Evolutionary conservation across 2,329 filamentous ascomycete genomes (phyloP), one percentile per base, ranked within the genome.

Genomic region (Microdochium paspali): DNA sequence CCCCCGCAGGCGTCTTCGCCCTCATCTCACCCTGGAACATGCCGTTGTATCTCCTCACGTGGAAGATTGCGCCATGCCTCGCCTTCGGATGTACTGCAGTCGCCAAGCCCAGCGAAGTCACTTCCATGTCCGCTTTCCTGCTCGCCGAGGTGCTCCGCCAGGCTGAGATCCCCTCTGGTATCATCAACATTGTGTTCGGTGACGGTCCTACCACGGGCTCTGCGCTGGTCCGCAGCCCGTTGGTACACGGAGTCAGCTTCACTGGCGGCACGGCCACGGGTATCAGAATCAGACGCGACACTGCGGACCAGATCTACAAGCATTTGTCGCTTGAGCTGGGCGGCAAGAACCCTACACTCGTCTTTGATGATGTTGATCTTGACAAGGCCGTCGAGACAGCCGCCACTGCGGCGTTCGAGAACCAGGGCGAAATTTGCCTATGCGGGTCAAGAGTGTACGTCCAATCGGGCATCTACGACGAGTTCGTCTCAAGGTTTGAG

Each of bases 351-450:
- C 73, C 75, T 2, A 66, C 73, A 10, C 54, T 79, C 15, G 69
- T 78, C 10, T 77, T 78, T 51, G 68, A 70, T 6, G 75, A 78
- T 53, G 72, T 73, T 9, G 69, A 74, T 45, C 53, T 74, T 21
- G 71, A 74, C n/a, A 71, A 73, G 54, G 72, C 75, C 9, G 75
- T 84, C 44, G 78, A 80, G 53, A 53, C 56, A 7, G 58, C 59
- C 1, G 58, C 58, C 13, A 54, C 47, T 31, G 59, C 57, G 0
- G 56, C 58, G 0, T 65, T 65, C 43, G 60, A 63, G 42, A 65
- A 64, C 45, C 59, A 64, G 44, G 61, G 62, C 42, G 60, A 57
- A 56, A 62, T 64, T 18, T 65, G 61, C 44, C 56, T 64, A 3
- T 62, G 61, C 42, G 62, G 62, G 2, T 74, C 71, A 3, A 66